These are phyloP conservation scores for Pyronema omphalodes DNA, from an alignment of 495 filamentous ascomycete species.

Conservation along the genomic window DNA sequence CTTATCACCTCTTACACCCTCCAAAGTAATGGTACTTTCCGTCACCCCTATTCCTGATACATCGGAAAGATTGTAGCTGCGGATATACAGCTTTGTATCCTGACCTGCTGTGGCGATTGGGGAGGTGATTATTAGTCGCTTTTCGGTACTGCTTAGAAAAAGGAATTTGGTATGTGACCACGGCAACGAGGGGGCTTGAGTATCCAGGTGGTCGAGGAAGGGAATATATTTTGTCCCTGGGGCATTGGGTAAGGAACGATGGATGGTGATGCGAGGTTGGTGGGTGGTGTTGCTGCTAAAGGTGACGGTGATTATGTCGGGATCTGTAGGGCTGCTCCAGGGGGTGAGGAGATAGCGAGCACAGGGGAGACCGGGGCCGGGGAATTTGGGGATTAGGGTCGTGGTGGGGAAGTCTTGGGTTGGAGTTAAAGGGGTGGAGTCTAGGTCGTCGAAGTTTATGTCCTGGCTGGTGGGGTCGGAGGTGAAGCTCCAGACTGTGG, in stretches of 20 bases:
- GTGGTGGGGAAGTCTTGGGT: not conserved
- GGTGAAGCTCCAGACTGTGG: not conserved
- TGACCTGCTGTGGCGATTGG: not conserved
- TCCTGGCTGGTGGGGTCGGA: not conserved
- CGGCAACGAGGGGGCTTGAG: not conserved
- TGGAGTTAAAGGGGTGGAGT: not conserved
- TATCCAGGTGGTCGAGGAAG: not conserved
- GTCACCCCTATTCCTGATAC: not conserved
- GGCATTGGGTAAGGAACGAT: not conserved
- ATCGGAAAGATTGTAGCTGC: not conserved
- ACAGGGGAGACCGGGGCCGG: not conserved
- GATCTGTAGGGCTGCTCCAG: not conserved
- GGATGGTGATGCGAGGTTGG: not conserved
- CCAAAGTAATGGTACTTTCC: not conserved
- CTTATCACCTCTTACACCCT: not conserved
- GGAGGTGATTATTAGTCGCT: not conserved
- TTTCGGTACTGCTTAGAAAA: not conserved
- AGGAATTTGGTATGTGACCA: not conserved
- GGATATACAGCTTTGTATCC: not conserved
- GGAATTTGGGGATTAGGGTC: not conserved
- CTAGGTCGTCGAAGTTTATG: not conserved
- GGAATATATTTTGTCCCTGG: not conserved
- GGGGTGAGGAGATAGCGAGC: not conserved
- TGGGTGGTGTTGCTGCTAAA: not conserved
- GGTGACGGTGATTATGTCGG: constrained; percentile 1